Evolutionary conservation across 495 filamentous ascomycete species (phyloP).

Genomic region (Penicillium tannophilum): DNA sequence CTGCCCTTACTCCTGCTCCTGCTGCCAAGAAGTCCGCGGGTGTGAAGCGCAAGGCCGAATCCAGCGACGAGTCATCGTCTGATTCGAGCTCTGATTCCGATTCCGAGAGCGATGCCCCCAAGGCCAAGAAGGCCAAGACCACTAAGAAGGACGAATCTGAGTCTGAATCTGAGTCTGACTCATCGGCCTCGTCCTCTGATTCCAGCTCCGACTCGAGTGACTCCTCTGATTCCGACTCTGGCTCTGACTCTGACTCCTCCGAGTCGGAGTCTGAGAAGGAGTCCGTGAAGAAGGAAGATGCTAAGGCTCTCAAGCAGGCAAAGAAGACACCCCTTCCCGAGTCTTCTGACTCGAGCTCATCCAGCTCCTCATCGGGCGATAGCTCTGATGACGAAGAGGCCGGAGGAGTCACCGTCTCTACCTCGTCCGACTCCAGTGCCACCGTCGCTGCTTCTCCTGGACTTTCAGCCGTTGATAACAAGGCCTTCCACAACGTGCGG

Average conservation of each 20-base stretch:
- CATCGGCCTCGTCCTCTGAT: slow-evolving; percentile 17
- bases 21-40: slow-evolving; percentile 40
- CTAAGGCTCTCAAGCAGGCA: slow-evolving; percentile 50
- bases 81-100: slow-evolving; percentile 50
- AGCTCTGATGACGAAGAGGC: slow-evolving; percentile 29
- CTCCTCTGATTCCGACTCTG: slow-evolving; percentile 45
- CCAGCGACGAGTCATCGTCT: slow-evolving; percentile 52
- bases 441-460: slow-evolving; percentile 40
- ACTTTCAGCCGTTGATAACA: slow-evolving; percentile 10
- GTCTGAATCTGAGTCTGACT: slow-evolving; percentile 21
- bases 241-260: slow-evolving; percentile 29
- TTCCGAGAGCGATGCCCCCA: slow-evolving; percentile 40
- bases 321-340: slow-evolving; percentile 55
- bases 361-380: slow-evolving; percentile 27
- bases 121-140: slow-evolving; percentile 44
- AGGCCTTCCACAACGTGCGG: slow-evolving; percentile 31
- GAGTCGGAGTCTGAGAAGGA: slow-evolving; percentile 39
- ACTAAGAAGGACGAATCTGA: slow-evolving; percentile 23
- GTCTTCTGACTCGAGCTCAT: slow-evolving; percentile 36
- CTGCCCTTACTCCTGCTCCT: slow-evolving; percentile 31
- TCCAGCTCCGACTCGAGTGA: slow-evolving; percentile 23
- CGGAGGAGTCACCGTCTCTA: slow-evolving; percentile 16
- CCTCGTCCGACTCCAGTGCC: slow-evolving; percentile 31
- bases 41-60: slow-evolving; percentile 67
- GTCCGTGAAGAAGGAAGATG: slow-evolving; percentile 30